Percentiles rank a stretch among this genome's conserved stretches.
Evolutionary conservation across 2,329 filamentous ascomycete genomes (phyloP).

Genomic region (Aspergillus ochraceoroseus): DNA sequence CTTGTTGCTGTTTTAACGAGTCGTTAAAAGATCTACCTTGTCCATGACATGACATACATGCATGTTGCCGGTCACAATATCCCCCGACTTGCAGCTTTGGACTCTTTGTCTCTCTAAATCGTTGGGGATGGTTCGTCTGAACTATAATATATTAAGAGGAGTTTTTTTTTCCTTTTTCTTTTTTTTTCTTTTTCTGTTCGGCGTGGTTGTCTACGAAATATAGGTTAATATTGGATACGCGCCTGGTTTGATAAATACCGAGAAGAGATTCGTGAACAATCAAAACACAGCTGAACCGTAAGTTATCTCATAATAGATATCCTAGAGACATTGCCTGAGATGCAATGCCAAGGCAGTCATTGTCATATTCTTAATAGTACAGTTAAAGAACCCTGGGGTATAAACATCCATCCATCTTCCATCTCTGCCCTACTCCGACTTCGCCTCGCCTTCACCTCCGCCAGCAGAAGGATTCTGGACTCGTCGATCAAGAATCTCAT

Average conservation of each 20-base stretch:
- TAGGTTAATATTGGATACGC: conserved; percentile 2
- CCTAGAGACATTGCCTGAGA: too few relatives aligned
- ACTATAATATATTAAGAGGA: conserved; percentile 7
- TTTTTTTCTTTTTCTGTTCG: background rate
- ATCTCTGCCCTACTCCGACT: conserved; percentile 9
- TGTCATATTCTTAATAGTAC: too few relatives aligned
- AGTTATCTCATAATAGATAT: too few relatives aligned
- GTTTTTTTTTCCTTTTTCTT: too few relatives aligned
- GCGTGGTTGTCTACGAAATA: background rate
- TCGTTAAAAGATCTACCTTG: too few relatives aligned
- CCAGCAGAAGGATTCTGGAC: conserved; percentile 22
- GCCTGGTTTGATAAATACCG: too few relatives aligned
- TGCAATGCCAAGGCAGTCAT: too few relatives aligned
- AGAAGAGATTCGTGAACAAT: too few relatives aligned
- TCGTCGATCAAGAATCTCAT: conserved; percentile 66
- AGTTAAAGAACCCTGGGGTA: conserved; percentile 6
- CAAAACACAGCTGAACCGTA: too few relatives aligned
- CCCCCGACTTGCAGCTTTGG: background rate
- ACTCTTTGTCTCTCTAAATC: background rate
- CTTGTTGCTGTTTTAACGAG: too few relatives aligned
- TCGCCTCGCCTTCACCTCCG: conserved; percentile 22
- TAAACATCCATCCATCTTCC: background rate
- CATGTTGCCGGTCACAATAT: too few relatives aligned
- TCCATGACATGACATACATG: background rate
- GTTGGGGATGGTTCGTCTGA: too few relatives aligned